These are phyloP conservation scores for Cercis canadensis DNA, from an alignment of 306 rosid genomes.

Conservation along the genomic window DNA sequence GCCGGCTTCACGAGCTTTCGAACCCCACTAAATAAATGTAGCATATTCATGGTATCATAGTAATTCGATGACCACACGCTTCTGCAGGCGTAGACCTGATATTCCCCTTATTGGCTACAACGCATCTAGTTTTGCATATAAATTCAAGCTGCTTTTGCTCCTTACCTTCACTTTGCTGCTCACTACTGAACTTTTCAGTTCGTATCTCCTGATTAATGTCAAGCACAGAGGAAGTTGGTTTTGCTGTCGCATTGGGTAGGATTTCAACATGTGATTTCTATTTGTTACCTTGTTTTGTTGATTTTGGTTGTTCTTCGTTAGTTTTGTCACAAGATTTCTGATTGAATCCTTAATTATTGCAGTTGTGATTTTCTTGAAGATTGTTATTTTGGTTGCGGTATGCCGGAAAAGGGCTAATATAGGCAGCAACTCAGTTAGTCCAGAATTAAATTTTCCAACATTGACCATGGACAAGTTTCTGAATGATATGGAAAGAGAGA, in stretches of 20 bases:
- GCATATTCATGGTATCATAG: too few relatives aligned
- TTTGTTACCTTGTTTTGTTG: not conserved
- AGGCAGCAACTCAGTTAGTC: not conserved
- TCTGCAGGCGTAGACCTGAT: not conserved
- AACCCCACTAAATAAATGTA: too few relatives aligned
- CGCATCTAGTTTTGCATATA: too few relatives aligned
- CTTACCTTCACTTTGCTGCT: not conserved
- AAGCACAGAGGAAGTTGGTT: not conserved
- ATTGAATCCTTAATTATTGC: conserved; percentile 1
- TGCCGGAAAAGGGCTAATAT: not conserved
- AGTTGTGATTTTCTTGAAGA: not conserved
- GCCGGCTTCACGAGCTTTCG: too few relatives aligned
- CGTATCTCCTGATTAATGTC: not conserved
- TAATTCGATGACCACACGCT: not conserved
- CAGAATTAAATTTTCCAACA: conserved; percentile 17
- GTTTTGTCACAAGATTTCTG: not conserved
- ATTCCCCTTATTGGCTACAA: not conserved
- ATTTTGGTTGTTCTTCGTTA: not conserved
- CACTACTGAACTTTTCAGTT: not conserved
- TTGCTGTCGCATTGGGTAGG: conserved; percentile 1
- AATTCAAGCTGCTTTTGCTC: not conserved
- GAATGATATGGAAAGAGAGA: conserved; percentile 33
- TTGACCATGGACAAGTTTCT: conserved; percentile 34
- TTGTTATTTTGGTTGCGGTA: not conserved
- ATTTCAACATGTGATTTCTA: not conserved